Conservation (phyloP, 208 protist genomes). For the Trypanosoma melophagium region DNA sequence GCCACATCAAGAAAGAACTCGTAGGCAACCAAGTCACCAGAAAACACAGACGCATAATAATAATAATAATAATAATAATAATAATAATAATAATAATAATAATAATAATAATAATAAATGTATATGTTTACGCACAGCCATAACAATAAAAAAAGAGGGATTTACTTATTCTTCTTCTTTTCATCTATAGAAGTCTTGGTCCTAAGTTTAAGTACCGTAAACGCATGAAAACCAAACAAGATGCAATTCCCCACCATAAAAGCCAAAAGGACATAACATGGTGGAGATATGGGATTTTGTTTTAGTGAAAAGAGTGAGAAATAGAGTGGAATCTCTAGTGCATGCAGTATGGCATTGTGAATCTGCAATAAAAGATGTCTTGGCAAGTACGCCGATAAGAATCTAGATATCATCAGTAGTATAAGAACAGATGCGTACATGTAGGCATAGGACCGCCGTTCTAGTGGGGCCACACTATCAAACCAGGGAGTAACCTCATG, state of each 20-base stretch:
- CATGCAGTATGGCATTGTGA: conserved; percentile 47
- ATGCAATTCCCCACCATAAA: conserved; percentile 33
- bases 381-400: conserved; percentile 37
- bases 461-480: conserved; percentile 32
- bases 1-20: not conserved
- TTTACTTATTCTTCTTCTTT: conserved; percentile 25
- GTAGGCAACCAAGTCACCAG: too few relatives aligned
- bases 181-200: not conserved
- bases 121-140: too few relatives aligned
- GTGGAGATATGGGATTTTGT: conserved; percentile 2
- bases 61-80: too few relatives aligned
- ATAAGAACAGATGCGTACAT: conserved; percentile 42
- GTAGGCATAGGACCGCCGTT: conserved; percentile 32
- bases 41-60: too few relatives aligned
- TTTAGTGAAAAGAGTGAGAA: not conserved
- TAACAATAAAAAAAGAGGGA: too few relatives aligned
- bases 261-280: conserved; percentile 24
- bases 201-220: not conserved
- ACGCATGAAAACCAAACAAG: conserved; percentile 25
- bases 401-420: conserved; percentile 34
- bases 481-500: conserved; percentile 48
- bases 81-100: too few relatives aligned
- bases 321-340: conserved; percentile 29
- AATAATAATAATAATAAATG: too few relatives aligned
- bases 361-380: conserved; percentile 36